phyloP scores from a whole-genome alignment of 495 filamentous ascomycete species.

The Penicillium roqueforti region DNA sequence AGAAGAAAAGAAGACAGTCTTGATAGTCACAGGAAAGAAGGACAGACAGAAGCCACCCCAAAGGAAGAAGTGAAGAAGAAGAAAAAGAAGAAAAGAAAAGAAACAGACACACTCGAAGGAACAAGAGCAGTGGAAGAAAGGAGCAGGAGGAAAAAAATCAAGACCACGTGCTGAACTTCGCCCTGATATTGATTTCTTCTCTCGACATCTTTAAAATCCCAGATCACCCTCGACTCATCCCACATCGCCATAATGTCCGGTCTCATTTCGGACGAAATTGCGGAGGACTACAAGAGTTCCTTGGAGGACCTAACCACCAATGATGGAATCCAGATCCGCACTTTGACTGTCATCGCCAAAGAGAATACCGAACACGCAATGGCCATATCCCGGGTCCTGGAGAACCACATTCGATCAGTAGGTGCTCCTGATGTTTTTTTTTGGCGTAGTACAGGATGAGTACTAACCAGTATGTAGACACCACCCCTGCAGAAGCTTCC shows the following conservation, averaged over 20 bases:
- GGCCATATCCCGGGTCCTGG: slow-evolving; percentile 81
- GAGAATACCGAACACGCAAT: slow-evolving; percentile 93
- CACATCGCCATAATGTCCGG: slow-evolving; percentile 60
- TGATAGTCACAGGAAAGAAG: slow-evolving; percentile 24
- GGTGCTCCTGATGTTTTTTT: slow-evolving; percentile 36
- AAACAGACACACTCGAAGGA: slow-evolving; percentile 8
- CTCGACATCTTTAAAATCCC: background rate
- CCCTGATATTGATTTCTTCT: background rate
- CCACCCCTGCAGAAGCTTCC: slow-evolving; percentile 82
- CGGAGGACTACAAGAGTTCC: slow-evolving; percentile 89
- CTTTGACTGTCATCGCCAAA: slow-evolving; percentile 90
- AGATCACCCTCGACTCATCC: slow-evolving; percentile 7
- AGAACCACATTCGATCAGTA: slow-evolving; percentile 92
- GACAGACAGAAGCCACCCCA: slow-evolving; percentile 7
- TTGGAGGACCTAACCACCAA: slow-evolving; percentile 86
- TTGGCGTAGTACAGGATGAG: slow-evolving; percentile 15
- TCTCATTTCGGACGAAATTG: slow-evolving; percentile 79
- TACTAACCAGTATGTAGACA: slow-evolving; percentile 58
- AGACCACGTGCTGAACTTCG: slow-evolving; percentile 2
- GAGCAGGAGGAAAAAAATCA: slow-evolving; percentile 17
- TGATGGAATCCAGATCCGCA: slow-evolving; percentile 88
- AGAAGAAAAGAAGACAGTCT: slow-evolving; percentile 31
- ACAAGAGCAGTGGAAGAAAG: slow-evolving; percentile 14
- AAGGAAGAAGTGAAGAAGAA: slow-evolving; percentile 11
- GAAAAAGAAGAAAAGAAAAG: slow-evolving; percentile 13